Evolutionary conservation across 192 early-diverging fungal genomes (phyloP).

Genomic region (Paraglomus occultum): DNA sequence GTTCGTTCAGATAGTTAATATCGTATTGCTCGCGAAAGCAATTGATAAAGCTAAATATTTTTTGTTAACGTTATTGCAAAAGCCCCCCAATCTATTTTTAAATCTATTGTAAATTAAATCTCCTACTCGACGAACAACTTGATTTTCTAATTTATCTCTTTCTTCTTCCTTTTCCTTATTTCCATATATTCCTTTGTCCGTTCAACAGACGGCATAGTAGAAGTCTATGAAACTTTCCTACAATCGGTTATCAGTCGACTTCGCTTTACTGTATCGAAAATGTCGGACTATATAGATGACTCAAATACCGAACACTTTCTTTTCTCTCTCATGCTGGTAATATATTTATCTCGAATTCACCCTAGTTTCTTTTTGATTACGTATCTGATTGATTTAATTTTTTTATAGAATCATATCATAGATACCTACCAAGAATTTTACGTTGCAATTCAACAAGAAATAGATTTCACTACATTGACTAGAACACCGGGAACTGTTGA

Average conservation of each 20-base stretch:
- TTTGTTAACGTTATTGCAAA: no score
- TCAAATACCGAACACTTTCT: constrained; percentile 72
- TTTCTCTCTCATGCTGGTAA: constrained; percentile 67
- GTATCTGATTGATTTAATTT: background rate
- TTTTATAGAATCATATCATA: constrained; percentile 44
- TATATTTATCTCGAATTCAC: background rate
- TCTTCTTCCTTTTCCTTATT: background rate
- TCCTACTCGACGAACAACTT: no score
- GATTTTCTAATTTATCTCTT: no score
- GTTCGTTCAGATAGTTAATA: background rate
- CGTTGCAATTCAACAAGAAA: constrained; percentile 37
- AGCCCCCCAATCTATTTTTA: constrained; percentile 33
- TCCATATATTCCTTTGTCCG: background rate
- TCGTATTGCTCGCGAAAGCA: background rate
- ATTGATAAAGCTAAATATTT: no score
- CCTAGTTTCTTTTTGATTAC: background rate
- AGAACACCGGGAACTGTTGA: constrained; percentile 34
- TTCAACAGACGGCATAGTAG: constrained; percentile 33
- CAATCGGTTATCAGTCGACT: constrained; percentile 51
- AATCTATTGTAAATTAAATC: no score
- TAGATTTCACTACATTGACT: constrained; percentile 37
- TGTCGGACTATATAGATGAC: constrained; percentile 75
- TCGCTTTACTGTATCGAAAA: constrained; percentile 49
- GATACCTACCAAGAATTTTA: constrained; percentile 51
- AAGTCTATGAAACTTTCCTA: constrained; percentile 50